Base-by-base conservation (phyloP, 2,329 filamentous ascomycete species). In the Fusarium sp. region DNA sequence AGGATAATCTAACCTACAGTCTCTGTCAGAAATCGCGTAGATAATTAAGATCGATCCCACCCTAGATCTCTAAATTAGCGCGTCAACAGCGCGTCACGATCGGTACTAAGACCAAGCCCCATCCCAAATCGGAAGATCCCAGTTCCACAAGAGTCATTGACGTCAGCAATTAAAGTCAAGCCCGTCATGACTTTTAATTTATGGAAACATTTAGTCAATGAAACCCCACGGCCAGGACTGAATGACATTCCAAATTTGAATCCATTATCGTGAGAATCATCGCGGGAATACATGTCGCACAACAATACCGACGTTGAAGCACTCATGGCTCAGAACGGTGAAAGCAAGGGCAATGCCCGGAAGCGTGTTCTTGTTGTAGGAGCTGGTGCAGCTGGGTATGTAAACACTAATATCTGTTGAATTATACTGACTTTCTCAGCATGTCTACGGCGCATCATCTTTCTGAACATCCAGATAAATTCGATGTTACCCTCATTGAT, bases 321-420 rank as follows among this genome's bases (percentile, higher is more conserved):
- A 32, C 51, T 66, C 1, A 69, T 69, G 66, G 55, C 53, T 48
- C 63, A 68, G 30, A 68, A 69, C 48, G 55, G 65, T 42, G 34
- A 56, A 4, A 40, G 9, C 5, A 68, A 68, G 12, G 14, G 30
- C 6, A 34, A 61, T 65, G 66, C 47, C 5, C 28, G 55, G 12
- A 69, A 69, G 43, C 48, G 56, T 5, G 65, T 69, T 1, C 28
- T 69, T 1, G 25, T 69, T 14, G 65, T 69, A 11, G 66, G 66
- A 4, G 66, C 66, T 6, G 66, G 66, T 18, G 66, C 66, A 57
- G 66, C 66, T 55, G 66, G 66, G 66, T 69, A 66, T 41, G 66
- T 23, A 13, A 11, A 34, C 0, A 11, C 0, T 2, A 4, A 7
- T 1, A 8, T 0, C 4, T 2, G 0, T 2, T 10, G 1, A n/a